Evolutionary conservation across 2,329 filamentous ascomycete species (phyloP), one percentile per base, ranked within the genome.

Genomic region (Zarea fungicola): DNA sequence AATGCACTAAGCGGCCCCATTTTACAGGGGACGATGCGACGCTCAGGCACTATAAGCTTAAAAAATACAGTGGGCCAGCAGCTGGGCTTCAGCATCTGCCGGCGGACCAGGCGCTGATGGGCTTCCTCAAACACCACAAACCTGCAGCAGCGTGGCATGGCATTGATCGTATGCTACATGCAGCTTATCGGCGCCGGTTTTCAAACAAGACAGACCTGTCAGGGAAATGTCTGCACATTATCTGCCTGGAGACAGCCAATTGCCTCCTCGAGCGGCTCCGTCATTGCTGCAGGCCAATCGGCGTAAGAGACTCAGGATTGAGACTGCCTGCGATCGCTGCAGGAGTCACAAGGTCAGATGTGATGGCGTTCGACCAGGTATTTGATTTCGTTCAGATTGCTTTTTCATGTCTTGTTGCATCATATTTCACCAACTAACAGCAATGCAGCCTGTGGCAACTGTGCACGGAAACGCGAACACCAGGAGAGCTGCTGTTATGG

Each of bases 281-380:
- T 9, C 35, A 3, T 14, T 32, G 19, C 29, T 22, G 9, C 21
- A 14, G 9, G 32, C 19, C 13, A 48, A 36, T 14, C 52, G 55
- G 49, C 55, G 54, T 28, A 73, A 72, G 52, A 61, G 70, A n/a
- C 62, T 69, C 46, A 73, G 72, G 52, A 69, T 73, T 21, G 62
- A 69, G 26, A 60, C 72, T 9, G 71, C 71, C 3, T 74, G 70
- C 50, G 64, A 72, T 42, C 63, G 63, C 5, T 73, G 71, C 51
- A 64, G 71, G 10, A 53, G 54, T 5, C 65, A 65, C 47, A 73
- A 74, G 55, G 61, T 71, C 37, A 67, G 68, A 41, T 73, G 70
- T 34, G 69, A 73, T 49, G 70, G 70, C 31, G 56, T 58, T 13
- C 63, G 68, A 28, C 66, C 67, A 51, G 60, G 67, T 68, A 54